Percentiles rank a stretch among this genome's conserved stretches.
These are phyloP conservation scores for Priceomyces fermenticarens DNA, from an alignment of 805 yeast genomes.

Conservation along the genomic window DNA sequence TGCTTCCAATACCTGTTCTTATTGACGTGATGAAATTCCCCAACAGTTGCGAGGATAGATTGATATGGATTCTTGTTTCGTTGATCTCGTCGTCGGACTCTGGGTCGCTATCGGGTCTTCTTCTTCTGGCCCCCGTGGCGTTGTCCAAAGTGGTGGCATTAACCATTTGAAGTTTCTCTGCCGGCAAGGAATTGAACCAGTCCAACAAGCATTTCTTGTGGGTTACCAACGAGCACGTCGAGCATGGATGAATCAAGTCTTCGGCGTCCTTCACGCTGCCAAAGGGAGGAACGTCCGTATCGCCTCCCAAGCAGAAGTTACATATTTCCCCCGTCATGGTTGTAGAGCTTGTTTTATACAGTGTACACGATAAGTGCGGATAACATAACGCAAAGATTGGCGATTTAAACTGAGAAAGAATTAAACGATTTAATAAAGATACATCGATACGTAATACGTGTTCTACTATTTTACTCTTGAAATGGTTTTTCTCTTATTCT, in stretches of 20 bases:
- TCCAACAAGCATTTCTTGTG: conserved; percentile 40
- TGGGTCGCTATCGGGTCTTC: not conserved
- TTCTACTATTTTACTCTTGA: too few relatives aligned
- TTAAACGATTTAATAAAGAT: too few relatives aligned
- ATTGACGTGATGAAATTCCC: conserved; percentile 13
- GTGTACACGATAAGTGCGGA: too few relatives aligned
- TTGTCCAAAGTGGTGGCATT: conserved; percentile 7
- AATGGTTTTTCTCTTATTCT: too few relatives aligned
- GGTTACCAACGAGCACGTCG: conserved; percentile 32
- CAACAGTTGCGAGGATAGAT: conserved; percentile 13
- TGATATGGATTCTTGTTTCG: conserved; percentile 8
- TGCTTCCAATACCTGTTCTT: conserved; percentile 4
- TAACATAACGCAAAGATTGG: too few relatives aligned
- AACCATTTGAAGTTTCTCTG: conserved; percentile 20
- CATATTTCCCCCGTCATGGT: conserved; percentile 16
- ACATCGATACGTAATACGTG: too few relatives aligned
- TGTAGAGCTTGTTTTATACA: too few relatives aligned
- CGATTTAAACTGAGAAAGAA: too few relatives aligned
- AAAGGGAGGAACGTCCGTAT: conserved; percentile 37
- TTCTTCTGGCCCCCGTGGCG: conserved; percentile 1
- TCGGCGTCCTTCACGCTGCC: conserved; percentile 32
- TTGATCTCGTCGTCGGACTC: not conserved
- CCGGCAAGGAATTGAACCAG: conserved; percentile 37
- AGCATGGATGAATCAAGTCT: conserved; percentile 36
- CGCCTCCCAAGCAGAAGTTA: conserved; percentile 40